These are phyloP conservation scores for Leishmania mexicana DNA, from an alignment of 208 protist species.

Conservation along the genomic window DNA sequence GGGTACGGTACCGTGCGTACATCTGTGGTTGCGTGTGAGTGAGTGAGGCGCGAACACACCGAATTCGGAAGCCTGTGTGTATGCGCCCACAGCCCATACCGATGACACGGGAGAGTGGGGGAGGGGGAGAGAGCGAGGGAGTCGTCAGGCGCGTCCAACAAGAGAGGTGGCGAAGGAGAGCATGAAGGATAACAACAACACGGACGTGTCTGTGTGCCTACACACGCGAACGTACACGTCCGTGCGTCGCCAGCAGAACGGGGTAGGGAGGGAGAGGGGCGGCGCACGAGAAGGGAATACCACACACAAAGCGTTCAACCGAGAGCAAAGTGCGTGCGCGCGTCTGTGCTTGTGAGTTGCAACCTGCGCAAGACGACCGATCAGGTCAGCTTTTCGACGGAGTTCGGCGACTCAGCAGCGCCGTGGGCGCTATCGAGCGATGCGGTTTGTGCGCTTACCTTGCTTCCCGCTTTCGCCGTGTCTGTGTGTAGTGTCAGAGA, in stretches of 20 bases:
- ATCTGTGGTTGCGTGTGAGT: slow-evolving; percentile 26
- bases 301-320: neutral
- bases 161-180: neutral
- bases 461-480: neutral
- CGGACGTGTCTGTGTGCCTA: neutral
- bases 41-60: neutral
- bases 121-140: neutral
- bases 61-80: neutral
- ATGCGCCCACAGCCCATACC: neutral
- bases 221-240: too few relatives aligned
- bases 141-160: neutral
- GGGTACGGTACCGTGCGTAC: slow-evolving; percentile 86
- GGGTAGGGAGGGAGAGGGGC: neutral
- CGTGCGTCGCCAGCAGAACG: too few relatives aligned
- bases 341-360: neutral
- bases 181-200: neutral
- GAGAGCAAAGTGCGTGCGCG: neutral
- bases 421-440: neutral
- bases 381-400: neutral
- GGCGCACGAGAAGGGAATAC: neutral
- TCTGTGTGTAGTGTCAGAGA: neutral
- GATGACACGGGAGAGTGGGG: neutral
- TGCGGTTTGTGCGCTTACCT: neutral
- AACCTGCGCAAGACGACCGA: neutral
- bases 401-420: neutral